Evolutionary conservation across 441 rosid species (phyloP).

Genomic region (Euphorbia schlechtendalii): DNA sequence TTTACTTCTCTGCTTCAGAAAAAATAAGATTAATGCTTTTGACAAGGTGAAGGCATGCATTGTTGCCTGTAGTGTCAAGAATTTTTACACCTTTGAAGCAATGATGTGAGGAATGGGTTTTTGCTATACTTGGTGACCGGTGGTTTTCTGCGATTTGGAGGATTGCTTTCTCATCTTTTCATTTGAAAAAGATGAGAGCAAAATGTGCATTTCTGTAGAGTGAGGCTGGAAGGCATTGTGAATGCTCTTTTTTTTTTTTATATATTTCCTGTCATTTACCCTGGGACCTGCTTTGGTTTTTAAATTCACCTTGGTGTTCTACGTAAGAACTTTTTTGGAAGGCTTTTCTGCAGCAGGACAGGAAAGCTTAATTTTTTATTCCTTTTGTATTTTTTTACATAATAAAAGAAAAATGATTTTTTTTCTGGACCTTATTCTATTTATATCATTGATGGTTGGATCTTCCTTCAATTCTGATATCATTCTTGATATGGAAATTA

Average conservation of each 20-base stretch:
- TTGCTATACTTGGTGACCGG: neutral
- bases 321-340: conserved; percentile 1
- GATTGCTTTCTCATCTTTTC: neutral
- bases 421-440: neutral
- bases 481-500: neutral
- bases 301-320: too few species aligned
- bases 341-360: neutral
- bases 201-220: neutral
- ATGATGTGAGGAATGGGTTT: neutral
- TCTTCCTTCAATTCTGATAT: neutral
- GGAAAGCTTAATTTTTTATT: neutral
- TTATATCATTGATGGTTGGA: neutral
- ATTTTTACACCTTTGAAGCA: neutral
- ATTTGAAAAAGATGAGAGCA: neutral
- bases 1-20: neutral
- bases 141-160: neutral
- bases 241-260: neutral
- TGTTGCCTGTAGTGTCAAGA: neutral
- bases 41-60: neutral
- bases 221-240: neutral
- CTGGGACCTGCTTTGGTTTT: neutral
- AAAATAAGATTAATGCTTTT: neutral
- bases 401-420: neutral
- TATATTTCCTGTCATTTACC: neutral
- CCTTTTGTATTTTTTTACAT: neutral